Base-by-base conservation (phyloP, 2,329 filamentous ascomycete species). In the Berkeleyomyces basicola region DNA sequence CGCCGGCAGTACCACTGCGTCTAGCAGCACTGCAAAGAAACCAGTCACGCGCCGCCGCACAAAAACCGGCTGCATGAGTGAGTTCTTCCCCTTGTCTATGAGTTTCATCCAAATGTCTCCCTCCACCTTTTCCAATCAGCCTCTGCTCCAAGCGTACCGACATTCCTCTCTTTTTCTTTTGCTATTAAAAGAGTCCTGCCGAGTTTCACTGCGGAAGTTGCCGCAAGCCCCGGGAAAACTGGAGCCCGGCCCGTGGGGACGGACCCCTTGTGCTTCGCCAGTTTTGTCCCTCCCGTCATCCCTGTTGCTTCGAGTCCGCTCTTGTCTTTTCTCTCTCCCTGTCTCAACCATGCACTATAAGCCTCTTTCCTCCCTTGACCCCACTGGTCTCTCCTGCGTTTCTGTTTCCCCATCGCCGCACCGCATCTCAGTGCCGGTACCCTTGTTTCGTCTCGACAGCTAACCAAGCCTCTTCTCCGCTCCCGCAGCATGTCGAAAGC, bases 61-160 rank as follows among this genome's bases (percentile, higher is more conserved):
- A 60, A 96, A 96, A 75, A 96, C 91, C 1, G 91, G 91, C 11
- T 96, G 91, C 71, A 75, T 96, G 65, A 96, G 87, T 90, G 79
- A 72, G 86, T 78, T 11, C 4, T 53, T 53, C 42, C 33, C 44
- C 23, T 51, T 40, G 23, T 60, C 40, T 1, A 7, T 16, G 9
- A 37, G 36, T 33, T 3, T 36, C 55, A n/a, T 39, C 37, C 36
- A 33, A 16, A 36, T 57, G 51, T 23, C n/a, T 16, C 33, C 51
- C 7, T 51, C n/a, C 47, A 7, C n/a, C 2, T 31, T n/a, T 51
- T 23, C 23, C 23, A 23, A 23, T 23, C 23, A 23, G 23, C 23
- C 23, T 23, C 23, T 23, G 23, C 2, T 23, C 23, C 1, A 23
- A 23, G 23, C 2, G 23, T 23, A 23, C 23, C 23, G 23, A 23